Evolutionary conservation across 176 grass and related monocot genomes (phyloP).

Genomic region (Bolboschoenus planiculmis): DNA sequence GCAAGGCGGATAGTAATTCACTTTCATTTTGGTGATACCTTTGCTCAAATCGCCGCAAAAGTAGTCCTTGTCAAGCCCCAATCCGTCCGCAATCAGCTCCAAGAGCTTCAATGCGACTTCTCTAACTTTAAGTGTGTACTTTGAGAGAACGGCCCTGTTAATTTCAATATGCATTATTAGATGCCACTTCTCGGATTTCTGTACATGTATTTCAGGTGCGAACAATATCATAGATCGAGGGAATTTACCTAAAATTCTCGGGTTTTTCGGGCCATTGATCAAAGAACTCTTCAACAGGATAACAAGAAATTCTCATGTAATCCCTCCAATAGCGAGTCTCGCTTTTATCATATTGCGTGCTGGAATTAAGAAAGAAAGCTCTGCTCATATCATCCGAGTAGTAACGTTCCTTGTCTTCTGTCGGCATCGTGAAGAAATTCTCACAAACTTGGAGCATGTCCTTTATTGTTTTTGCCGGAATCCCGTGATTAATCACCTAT

Average conservation of each 20-base stretch:
- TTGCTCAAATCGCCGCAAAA: conserved; percentile 22
- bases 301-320: conserved; percentile 33
- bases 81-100: conserved; percentile 22
- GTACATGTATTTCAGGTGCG: not conserved
- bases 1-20: conserved; percentile 23
- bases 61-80: conserved; percentile 27
- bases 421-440: conserved; percentile 35
- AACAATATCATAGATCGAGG: not conserved
- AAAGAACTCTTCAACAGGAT: conserved; percentile 19
- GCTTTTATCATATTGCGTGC: conserved; percentile 20
- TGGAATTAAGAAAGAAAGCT: conserved; percentile 11
- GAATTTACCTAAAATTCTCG: conserved; percentile 21
- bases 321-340: conserved; percentile 31
- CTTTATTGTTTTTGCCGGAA: conserved; percentile 27
- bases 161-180: conserved; percentile 1
- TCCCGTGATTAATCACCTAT: conserved; percentile 68
- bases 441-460: conserved; percentile 34
- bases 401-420: conserved; percentile 27
- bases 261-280: conserved; percentile 40
- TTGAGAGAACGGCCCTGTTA: conserved; percentile 6
- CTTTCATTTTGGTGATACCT: conserved; percentile 15
- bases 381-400: conserved; percentile 26
- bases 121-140: conserved; percentile 5
- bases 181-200: not conserved
- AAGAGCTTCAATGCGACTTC: conserved; percentile 13